Evolutionary conservation across 2,329 filamentous ascomycete species (phyloP).

Genomic region (Cordyceps cicadae): DNA sequence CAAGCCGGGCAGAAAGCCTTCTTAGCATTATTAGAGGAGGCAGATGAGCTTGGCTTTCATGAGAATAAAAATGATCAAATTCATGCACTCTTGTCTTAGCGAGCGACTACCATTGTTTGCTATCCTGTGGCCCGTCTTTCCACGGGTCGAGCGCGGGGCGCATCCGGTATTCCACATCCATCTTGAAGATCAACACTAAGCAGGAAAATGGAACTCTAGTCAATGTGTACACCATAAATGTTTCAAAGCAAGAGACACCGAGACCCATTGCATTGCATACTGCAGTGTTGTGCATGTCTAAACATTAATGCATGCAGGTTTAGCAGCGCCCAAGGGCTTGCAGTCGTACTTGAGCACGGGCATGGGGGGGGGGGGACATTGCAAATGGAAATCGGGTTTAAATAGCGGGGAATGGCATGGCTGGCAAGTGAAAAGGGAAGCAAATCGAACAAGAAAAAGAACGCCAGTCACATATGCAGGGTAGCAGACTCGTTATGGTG

Average conservation of each 20-base stretch:
- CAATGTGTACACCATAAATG: not conserved
- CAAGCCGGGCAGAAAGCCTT: too few species aligned
- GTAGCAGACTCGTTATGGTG: not conserved
- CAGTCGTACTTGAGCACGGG: not conserved
- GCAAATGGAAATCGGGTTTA: not conserved
- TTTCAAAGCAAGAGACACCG: not conserved
- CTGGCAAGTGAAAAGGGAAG: not conserved
- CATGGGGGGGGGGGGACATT: not conserved
- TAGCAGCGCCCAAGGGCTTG: not conserved
- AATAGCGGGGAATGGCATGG: not conserved
- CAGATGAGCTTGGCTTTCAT: too few species aligned
- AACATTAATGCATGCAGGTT: constrained; percentile 5
- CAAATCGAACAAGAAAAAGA: not conserved
- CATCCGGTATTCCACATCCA: too few species aligned
- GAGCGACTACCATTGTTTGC: too few species aligned
- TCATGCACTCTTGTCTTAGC: too few species aligned
- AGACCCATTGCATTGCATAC: not conserved
- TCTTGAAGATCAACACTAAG: too few species aligned
- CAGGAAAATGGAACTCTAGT: too few species aligned
- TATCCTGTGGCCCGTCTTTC: too few species aligned
- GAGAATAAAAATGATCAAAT: too few species aligned
- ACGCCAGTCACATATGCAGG: not conserved
- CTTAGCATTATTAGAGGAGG: too few species aligned
- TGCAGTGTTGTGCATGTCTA: not conserved
- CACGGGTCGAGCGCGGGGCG: too few species aligned